phyloP scores from a whole-genome alignment of 352 stramenopile genomes.

The Phytophthora fragariaefolia region DNA sequence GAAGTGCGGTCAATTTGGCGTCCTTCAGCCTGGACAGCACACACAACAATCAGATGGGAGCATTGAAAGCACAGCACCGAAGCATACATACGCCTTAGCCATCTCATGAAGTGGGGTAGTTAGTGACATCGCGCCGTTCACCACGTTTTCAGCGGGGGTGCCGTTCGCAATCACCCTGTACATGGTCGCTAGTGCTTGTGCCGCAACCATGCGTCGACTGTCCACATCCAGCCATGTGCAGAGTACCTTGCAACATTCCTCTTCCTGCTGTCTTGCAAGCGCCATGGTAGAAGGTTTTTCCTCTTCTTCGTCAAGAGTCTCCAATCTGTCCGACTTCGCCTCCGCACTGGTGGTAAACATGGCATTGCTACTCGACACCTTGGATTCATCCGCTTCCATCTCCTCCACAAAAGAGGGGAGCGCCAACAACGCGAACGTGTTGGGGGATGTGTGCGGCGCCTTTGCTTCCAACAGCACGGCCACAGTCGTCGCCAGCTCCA shows the following conservation, averaged over 20 bases:
- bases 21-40: constrained; percentile 44
- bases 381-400: constrained; percentile 46
- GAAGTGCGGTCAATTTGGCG: constrained; percentile 35
- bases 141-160: constrained; percentile 17
- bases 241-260: constrained; percentile 48
- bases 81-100: constrained; percentile 39
- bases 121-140: constrained; percentile 27
- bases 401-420: constrained; percentile 67
- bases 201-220: constrained; percentile 40
- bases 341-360: constrained; percentile 21
- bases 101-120: constrained; percentile 39
- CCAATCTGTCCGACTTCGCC: constrained; percentile 29
- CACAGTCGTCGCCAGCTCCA: constrained; percentile 62
- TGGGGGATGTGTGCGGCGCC: constrained; percentile 39
- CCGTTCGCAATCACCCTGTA: constrained; percentile 41
- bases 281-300: constrained; percentile 31
- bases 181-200: constrained; percentile 45
- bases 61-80: not conserved
- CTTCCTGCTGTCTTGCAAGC: constrained; percentile 35
- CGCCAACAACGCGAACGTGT: constrained; percentile 59
- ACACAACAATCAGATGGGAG: not conserved
- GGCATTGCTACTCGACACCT: constrained; percentile 18
- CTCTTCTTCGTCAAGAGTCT: constrained; percentile 40
- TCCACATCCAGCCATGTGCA: constrained; percentile 47
- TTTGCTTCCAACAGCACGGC: constrained; percentile 66